phyloP scores from a whole-genome alignment of 2,329 filamentous ascomycete genomes.

The Pseudopithomyces maydicus region DNA sequence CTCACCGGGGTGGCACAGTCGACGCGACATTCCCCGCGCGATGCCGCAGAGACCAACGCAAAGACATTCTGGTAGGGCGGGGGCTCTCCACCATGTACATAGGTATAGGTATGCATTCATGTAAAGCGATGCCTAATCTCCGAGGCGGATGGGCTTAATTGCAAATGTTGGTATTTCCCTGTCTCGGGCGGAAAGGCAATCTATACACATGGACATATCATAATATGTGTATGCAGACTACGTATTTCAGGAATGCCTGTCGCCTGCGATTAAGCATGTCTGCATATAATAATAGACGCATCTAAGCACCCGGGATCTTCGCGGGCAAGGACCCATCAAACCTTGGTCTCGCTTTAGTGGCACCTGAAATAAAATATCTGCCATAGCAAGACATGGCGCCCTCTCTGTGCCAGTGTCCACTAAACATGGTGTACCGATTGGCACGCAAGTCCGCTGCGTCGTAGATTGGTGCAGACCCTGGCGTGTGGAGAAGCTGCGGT shows the following conservation, averaged over 20 bases:
- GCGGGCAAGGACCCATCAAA: conserved; percentile 20
- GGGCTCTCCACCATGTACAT: not conserved
- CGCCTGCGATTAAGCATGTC: conserved; percentile 14
- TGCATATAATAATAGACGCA: conserved; percentile 13
- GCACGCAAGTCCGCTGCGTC: conserved; percentile 9
- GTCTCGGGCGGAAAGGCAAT: not conserved
- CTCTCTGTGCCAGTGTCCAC: conserved; percentile 4
- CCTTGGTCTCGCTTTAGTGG: conserved; percentile 11
- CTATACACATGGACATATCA: too few species aligned
- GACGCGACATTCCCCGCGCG: conserved; percentile 15
- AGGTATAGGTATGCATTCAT: too few species aligned
- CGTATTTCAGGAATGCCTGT: not conserved
- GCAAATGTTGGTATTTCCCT: not conserved
- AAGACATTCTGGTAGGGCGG: conserved; percentile 45
- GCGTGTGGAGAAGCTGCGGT: conserved; percentile 2
- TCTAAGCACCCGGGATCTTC: conserved; percentile 28
- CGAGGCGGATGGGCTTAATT: conserved; percentile 12
- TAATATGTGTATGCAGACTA: too few species aligned
- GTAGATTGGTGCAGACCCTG: not conserved
- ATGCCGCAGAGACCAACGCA: conserved; percentile 22
- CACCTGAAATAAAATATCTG: conserved; percentile 15
- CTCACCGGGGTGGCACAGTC: conserved; percentile 18
- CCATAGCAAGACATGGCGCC: conserved; percentile 7
- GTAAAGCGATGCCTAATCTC: conserved; percentile 6
- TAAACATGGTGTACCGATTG: conserved; percentile 18